These are phyloP conservation scores for Pseudogymnoascus destructans DNA, from an alignment of 2,329 filamentous ascomycete species.

Conservation along the genomic window DNA sequence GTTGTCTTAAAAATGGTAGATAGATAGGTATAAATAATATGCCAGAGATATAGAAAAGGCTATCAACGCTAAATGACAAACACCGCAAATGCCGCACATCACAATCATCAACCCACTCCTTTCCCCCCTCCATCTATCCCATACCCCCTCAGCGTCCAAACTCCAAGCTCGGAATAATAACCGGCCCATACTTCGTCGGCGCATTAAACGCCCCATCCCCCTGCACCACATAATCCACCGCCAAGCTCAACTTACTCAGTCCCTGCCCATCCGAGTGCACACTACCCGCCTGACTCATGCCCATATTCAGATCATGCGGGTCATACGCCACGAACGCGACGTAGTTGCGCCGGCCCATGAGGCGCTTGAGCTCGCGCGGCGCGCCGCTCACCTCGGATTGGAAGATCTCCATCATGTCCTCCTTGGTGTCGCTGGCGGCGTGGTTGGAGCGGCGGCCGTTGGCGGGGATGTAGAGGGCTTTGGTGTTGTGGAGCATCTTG, in stretches of 20 bases:
- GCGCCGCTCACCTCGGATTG: constrained; percentile 82
- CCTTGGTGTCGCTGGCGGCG: constrained; percentile 79
- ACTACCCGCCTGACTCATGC: constrained; percentile 22
- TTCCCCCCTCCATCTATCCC: not conserved
- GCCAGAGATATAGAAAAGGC: constrained; percentile 5
- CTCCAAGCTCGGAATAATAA: constrained; percentile 81
- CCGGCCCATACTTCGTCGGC: constrained; percentile 92
- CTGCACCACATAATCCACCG: constrained; percentile 94
- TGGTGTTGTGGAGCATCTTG: constrained; percentile 91
- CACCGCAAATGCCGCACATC: constrained; percentile 1
- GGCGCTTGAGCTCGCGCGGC: constrained; percentile 68
- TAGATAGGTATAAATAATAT: constrained; percentile 1
- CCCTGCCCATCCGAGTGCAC: constrained; percentile 30
- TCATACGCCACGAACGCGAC: constrained; percentile 90
- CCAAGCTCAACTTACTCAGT: constrained; percentile 59
- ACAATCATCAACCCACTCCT: not conserved
- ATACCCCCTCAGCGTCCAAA: constrained; percentile 43
- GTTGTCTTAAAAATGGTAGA: not conserved
- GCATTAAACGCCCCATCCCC: constrained; percentile 68
- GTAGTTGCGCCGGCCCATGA: constrained; percentile 91
- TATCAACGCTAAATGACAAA: constrained; percentile 6
- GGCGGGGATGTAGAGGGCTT: constrained; percentile 75
- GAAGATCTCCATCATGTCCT: constrained; percentile 99
- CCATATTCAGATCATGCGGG: constrained; percentile 53
- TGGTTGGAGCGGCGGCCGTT: constrained; percentile 72